phyloP scores from a whole-genome alignment of 805 yeast genomes.

The Metschnikowia dekortorum region DNA sequence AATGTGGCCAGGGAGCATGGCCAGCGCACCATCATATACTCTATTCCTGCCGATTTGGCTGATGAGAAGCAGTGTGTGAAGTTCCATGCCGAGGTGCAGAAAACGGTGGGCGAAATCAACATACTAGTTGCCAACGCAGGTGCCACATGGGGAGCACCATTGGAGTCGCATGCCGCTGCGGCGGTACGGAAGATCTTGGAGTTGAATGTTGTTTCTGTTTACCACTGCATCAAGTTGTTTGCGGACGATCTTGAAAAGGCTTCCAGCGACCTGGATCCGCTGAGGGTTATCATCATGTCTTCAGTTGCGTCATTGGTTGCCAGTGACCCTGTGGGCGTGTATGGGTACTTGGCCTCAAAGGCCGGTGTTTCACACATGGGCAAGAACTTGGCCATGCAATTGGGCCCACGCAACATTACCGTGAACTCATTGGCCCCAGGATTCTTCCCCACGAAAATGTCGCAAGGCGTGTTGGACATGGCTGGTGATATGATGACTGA shows the following conservation, averaged over 20 bases:
- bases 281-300: constrained; percentile 62
- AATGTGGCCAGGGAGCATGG: constrained; percentile 32
- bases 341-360: constrained; percentile 70
- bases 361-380: constrained; percentile 72
- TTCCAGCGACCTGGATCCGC: constrained; percentile 52
- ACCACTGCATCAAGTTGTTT: constrained; percentile 58
- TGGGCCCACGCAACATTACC: constrained; percentile 63
- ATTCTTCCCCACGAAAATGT: constrained; percentile 72
- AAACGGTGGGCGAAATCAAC: constrained; percentile 45
- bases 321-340: constrained; percentile 50
- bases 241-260: constrained; percentile 52
- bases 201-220: constrained; percentile 65
- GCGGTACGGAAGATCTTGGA: constrained; percentile 62
- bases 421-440: constrained; percentile 76
- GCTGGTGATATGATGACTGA: constrained; percentile 45
- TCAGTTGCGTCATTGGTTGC: constrained; percentile 55
- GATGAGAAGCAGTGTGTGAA: constrained; percentile 43
- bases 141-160: constrained; percentile 70
- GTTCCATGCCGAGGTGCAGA: constrained; percentile 39
- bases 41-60: constrained; percentile 58
- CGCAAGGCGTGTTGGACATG: constrained; percentile 54
- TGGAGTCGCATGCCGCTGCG: constrained; percentile 54
- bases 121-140: constrained; percentile 76
- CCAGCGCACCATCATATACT: constrained; percentile 26
- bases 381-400: constrained; percentile 56